phyloP scores from a whole-genome alignment of 305 asterid genomes.

The Fraxinus latifolia region DNA sequence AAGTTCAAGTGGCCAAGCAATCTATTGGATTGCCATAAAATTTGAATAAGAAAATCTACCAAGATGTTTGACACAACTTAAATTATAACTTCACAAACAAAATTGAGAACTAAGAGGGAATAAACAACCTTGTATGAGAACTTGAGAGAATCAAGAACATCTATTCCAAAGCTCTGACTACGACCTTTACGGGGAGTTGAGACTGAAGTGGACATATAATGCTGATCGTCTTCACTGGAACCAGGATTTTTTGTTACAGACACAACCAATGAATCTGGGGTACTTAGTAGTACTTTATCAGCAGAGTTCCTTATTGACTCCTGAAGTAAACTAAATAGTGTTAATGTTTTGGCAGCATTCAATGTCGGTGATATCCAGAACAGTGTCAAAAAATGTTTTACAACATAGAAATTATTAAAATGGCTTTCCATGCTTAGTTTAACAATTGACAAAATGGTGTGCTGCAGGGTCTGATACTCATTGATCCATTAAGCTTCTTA shows the following conservation, averaged over 20 bases:
- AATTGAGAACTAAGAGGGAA: constrained; percentile 19
- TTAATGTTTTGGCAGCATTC: constrained; percentile 22
- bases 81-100: background rate
- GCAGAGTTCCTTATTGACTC: constrained; percentile 93
- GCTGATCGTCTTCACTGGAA: constrained; percentile 50
- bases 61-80: constrained; percentile 15
- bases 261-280: constrained; percentile 79
- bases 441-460: background rate
- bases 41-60: constrained; percentile 1
- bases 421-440: constrained; percentile 11
- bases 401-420: constrained; percentile 8
- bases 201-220: constrained; percentile 40
- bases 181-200: constrained; percentile 70
- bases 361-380: constrained; percentile 5
- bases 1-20: constrained; percentile 97
- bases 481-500: background rate
- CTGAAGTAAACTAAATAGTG: constrained; percentile 41
- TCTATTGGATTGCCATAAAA: constrained; percentile 41
- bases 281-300: constrained; percentile 68
- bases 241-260: constrained; percentile 52
- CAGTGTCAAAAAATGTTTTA: background rate
- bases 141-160: constrained; percentile 69
- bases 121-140: constrained; percentile 77
- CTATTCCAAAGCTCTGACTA: constrained; percentile 65
- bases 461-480: background rate